Conservation (phyloP, 2,329 filamentous ascomycete genomes). For the Nectriaceae sp. region DNA sequence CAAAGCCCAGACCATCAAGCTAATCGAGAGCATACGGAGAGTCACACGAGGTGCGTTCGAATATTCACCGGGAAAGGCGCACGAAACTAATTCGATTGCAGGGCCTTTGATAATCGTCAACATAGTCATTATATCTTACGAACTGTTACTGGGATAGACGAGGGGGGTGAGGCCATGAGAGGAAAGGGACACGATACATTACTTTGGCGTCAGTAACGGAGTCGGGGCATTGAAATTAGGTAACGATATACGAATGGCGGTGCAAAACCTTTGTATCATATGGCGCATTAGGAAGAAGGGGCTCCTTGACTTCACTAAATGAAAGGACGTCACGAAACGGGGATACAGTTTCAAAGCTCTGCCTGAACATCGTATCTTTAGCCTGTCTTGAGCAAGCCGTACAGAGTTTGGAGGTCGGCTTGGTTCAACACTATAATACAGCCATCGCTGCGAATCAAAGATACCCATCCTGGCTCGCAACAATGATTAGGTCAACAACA, state of each 20-base stretch:
- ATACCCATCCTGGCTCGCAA: not conserved
- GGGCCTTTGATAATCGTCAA: conserved; percentile 87
- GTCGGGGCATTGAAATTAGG: conserved; percentile 3
- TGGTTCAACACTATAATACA: conserved; percentile 23
- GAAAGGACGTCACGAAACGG: too few species aligned
- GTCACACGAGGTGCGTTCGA: conserved; percentile 77
- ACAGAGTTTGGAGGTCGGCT: conserved; percentile 6
- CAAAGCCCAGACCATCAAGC: conserved; percentile 83
- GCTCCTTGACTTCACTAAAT: too few species aligned
- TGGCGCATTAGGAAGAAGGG: too few species aligned
- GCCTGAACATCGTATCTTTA: conserved; percentile 9
- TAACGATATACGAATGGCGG: conserved; percentile 10
- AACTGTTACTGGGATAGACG: conserved; percentile 70
- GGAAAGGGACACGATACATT: conserved; percentile 18
- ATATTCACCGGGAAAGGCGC: not conserved
- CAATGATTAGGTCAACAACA: not conserved
- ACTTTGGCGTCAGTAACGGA: conserved; percentile 19
- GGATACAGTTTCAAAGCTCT: too few species aligned
- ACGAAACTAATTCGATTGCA: conserved; percentile 36
- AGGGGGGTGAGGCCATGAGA: conserved; percentile 1
- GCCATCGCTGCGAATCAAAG: not conserved
- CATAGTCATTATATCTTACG: conserved; percentile 79
- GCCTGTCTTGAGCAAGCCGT: conserved; percentile 11
- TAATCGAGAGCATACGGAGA: conserved; percentile 88
- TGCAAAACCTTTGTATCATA: conserved; percentile 1